phyloP scores from a whole-genome alignment of 2,329 filamentous ascomycete species.

The Byssochlamys sp. region DNA sequence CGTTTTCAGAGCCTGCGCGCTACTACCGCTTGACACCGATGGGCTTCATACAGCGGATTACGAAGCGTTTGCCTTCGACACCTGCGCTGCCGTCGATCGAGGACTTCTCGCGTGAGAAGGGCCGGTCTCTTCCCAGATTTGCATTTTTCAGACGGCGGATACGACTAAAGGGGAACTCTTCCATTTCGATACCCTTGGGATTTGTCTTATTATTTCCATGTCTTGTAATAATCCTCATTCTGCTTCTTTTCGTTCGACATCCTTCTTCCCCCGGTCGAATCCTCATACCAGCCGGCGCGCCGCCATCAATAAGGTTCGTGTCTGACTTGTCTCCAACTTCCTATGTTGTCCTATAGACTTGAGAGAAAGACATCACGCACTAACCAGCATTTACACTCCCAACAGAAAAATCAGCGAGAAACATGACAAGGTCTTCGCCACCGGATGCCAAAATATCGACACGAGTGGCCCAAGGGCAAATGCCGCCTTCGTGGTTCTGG shows the following conservation, averaged over 20 bases:
- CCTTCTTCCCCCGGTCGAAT: conserved; percentile 72
- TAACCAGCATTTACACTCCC: conserved; percentile 7
- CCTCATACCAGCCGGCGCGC: conserved; percentile 76
- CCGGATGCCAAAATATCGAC: conserved; percentile 70
- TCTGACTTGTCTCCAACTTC: background rate
- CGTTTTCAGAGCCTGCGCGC: conserved; percentile 17
- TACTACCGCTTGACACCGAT: conserved; percentile 26
- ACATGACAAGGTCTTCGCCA: conserved; percentile 91
- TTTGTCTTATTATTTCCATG: conserved; percentile 86
- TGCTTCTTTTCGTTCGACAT: conserved; percentile 80
- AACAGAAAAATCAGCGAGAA: conserved; percentile 89
- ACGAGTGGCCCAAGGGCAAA: conserved; percentile 74
- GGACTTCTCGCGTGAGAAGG: conserved; percentile 37
- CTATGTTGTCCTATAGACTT: background rate
- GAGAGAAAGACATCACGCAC: conserved; percentile 4
- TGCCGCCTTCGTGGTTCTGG: conserved; percentile 88
- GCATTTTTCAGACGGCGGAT: conserved; percentile 80
- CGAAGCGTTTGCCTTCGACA: conserved; percentile 43
- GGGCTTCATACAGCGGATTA: conserved; percentile 45
- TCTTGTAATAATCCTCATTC: conserved; percentile 80
- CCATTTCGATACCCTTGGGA: conserved; percentile 82
- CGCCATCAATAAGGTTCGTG: conserved; percentile 76
- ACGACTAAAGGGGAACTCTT: conserved; percentile 81
- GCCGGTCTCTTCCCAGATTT: conserved; percentile 42
- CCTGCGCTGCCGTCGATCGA: conserved; percentile 37